Conservation (phyloP, 2,329 filamentous ascomycete genomes). For the Trichoderma afroharzianum region DNA sequence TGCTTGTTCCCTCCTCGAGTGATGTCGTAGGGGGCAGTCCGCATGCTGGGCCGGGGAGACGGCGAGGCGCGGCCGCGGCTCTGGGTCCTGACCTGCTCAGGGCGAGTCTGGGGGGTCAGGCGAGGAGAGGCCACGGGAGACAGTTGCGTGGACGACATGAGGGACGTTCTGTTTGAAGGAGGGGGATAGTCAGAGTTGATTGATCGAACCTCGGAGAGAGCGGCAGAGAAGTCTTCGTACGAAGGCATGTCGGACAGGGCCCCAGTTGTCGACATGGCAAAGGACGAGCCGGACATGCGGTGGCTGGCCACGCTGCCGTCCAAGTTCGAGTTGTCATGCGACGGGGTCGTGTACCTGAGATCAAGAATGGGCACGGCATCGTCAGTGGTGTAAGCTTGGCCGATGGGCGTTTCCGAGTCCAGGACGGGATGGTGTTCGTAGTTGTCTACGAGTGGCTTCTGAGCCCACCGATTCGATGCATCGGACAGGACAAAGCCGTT, state of each 20-base stretch:
- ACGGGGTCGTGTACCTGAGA: slow-evolving; percentile 49
- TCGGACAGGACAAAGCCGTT: background rate
- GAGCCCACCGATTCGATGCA: slow-evolving; percentile 39
- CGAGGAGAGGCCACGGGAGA: slow-evolving; percentile 70
- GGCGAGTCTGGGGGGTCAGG: slow-evolving; percentile 58
- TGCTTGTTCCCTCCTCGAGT: slow-evolving; percentile 62
- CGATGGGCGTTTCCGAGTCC: slow-evolving; percentile 57
- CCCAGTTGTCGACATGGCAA: slow-evolving; percentile 66
- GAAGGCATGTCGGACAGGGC: slow-evolving; percentile 64
- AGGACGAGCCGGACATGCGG: slow-evolving; percentile 69
- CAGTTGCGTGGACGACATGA: slow-evolving; percentile 67
- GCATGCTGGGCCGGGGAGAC: slow-evolving; percentile 63
- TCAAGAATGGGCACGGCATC: slow-evolving; percentile 62
- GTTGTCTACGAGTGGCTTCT: slow-evolving; percentile 55
- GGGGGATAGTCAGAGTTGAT: slow-evolving; percentile 65
- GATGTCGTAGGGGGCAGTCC: slow-evolving; percentile 69
- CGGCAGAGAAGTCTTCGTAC: slow-evolving; percentile 67
- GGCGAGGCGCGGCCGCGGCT: slow-evolving; percentile 69
- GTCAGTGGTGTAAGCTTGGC: slow-evolving; percentile 60
- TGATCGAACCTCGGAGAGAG: slow-evolving; percentile 63
- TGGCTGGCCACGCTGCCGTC: slow-evolving; percentile 54
- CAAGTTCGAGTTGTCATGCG: slow-evolving; percentile 44
- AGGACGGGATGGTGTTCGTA: slow-evolving; percentile 54
- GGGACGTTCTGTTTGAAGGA: slow-evolving; percentile 63
- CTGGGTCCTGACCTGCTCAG: slow-evolving; percentile 59